Conservation (phyloP, 148 eudicot genomes). For the Simmondsia chinensis region DNA sequence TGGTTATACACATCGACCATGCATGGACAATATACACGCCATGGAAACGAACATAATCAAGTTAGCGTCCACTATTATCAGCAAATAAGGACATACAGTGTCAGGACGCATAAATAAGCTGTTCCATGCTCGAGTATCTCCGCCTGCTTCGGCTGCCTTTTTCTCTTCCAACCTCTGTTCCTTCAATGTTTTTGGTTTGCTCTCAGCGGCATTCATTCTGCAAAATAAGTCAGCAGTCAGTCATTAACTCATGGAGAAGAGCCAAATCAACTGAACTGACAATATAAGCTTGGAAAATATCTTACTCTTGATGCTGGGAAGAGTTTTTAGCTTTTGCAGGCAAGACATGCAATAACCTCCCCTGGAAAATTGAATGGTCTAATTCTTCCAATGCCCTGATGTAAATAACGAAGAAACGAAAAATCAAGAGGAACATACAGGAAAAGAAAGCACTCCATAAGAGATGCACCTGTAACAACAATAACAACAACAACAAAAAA, state of each 20-base stretch:
- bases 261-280: constrained; percentile 2
- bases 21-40: background rate
- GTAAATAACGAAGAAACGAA: background rate
- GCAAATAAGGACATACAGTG: constrained; percentile 47
- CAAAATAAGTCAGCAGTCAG: constrained; percentile 2
- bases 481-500: too few species aligned
- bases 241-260: background rate
- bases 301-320: constrained; percentile 59
- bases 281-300: constrained; percentile 6
- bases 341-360: constrained; percentile 75
- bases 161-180: constrained; percentile 56
- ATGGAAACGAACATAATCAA: too few species aligned
- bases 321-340: constrained; percentile 58
- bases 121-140: constrained; percentile 86
- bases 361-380: constrained; percentile 76
- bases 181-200: constrained; percentile 56
- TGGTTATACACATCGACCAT: too few species aligned
- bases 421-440: background rate
- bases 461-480: too few species aligned
- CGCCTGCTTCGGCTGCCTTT: constrained; percentile 80
- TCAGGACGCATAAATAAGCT: constrained; percentile 88
- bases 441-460: too few species aligned
- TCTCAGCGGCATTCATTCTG: constrained; percentile 25
- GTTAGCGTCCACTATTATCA: background rate
- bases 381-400: constrained; percentile 75